phyloP scores from a whole-genome alignment of 768 basidiomycete species.

The Omphalotus guepiniiformis region DNA sequence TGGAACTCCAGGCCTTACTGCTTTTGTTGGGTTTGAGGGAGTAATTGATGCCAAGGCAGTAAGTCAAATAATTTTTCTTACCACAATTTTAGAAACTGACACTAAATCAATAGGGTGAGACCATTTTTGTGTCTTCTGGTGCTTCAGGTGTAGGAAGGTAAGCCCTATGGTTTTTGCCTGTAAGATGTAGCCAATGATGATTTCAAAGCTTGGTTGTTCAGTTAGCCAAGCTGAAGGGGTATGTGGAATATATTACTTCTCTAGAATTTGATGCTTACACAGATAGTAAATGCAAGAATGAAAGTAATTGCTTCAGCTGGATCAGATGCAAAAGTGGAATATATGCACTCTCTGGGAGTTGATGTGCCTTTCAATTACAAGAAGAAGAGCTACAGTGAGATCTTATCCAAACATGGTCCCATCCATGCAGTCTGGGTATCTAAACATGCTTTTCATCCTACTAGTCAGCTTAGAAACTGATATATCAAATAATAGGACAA shows the following conservation, averaged over 20 bases:
- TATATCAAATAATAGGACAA: slow-evolving; percentile 3
- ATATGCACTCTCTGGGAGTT: slow-evolving; percentile 36
- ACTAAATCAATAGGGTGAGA: slow-evolving; percentile 17
- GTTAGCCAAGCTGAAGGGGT: slow-evolving; percentile 33
- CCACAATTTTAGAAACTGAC: not conserved
- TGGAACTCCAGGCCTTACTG: slow-evolving; percentile 25
- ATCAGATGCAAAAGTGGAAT: slow-evolving; percentile 47
- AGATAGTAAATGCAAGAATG: not conserved
- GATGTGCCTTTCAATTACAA: slow-evolving; percentile 55
- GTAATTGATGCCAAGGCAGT: slow-evolving; percentile 16
- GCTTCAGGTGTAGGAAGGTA: slow-evolving; percentile 21
- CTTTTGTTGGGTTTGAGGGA: slow-evolving; percentile 24
- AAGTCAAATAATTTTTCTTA: not conserved
- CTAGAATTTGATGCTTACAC: not conserved
- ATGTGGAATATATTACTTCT: slow-evolving; percentile 17
- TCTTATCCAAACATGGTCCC: slow-evolving; percentile 12
- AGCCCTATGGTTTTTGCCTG: not conserved
- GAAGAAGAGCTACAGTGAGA: slow-evolving; percentile 33
- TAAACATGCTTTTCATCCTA: not conserved
- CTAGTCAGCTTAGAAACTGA: not conserved
- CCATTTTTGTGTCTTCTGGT: slow-evolving; percentile 21
- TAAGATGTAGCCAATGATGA: not conserved
- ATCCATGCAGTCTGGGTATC: not conserved
- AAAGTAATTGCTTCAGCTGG: slow-evolving; percentile 22
- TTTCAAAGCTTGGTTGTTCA: slow-evolving; percentile 31